Base-by-base conservation (phyloP, 2,329 filamentous ascomycete genomes). In the Dryadomyces sulphureus region DNA sequence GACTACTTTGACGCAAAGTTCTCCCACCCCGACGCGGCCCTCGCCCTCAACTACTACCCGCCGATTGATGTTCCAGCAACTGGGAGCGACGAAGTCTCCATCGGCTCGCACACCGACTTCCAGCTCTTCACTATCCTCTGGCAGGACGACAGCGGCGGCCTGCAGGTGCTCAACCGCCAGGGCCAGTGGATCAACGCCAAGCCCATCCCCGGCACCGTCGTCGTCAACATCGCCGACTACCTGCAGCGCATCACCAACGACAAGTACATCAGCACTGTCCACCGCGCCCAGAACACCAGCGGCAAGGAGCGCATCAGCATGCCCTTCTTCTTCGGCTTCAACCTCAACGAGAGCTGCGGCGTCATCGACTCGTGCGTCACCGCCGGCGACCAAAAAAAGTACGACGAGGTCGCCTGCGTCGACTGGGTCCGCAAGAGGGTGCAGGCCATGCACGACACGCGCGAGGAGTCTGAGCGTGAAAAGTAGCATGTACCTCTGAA, bases 101-200 rank as follows among this genome's bases (percentile, higher is more conserved):
- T 79, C 1, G 75, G 75, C 0, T 69, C 76, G 0, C 75, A 79
- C 59, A 79, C 79, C 53, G 73, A 77, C 55, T 77, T 72, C 42
- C 68, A 72, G 41, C 60, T 71, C 40, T 48, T 50, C 41, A 50
- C 49, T 14, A 30, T 50, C 24, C 46, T 50, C 21, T 45, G 47
- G 42, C 49, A 50, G 41, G 49, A 50, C 27, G 30, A 9, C 44
- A 22, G 4, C n/a, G 49, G 49, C 30, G 49, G 49, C 16, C 46
- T 50, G 21, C 46, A 50, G 34, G 49, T 50, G 1, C 49, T 50
- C 30, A 50, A 42, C 22, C 24, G 21, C 27, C 16, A 41, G 11
- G 45, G 44, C 36, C 41, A 47, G 21, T 50, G 49, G 49, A 43
- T 50, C 21, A 32, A 35, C 4, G 49, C 49, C 5, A 7, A 24